Conservation (phyloP, 2,329 filamentous ascomycete species). For the Sporothrix sp. region DNA sequence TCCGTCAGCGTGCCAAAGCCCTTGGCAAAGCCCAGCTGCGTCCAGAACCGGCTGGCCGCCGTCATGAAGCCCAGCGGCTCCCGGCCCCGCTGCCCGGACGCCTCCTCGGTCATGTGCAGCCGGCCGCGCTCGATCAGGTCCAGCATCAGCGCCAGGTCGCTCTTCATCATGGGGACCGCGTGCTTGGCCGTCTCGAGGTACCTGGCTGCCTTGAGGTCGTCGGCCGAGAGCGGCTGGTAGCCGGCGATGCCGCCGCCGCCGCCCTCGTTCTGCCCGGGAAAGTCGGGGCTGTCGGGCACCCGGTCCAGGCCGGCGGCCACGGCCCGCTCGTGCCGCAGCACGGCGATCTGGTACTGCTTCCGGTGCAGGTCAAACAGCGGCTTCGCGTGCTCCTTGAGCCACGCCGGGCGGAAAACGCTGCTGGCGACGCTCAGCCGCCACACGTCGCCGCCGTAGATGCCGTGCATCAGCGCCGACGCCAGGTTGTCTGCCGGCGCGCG, state of each 20-base stretch:
- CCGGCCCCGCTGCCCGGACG: too few species aligned
- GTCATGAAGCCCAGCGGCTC: slow-evolving; percentile 21
- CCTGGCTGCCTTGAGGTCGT: too few species aligned
- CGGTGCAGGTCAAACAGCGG: neutral
- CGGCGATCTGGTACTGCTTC: neutral
- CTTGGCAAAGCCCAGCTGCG: slow-evolving; percentile 38
- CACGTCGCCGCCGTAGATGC: slow-evolving; percentile 87
- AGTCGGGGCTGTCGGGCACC: neutral
- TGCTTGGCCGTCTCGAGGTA: neutral
- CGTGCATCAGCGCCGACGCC: slow-evolving; percentile 67
- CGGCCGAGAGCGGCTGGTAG: neutral
- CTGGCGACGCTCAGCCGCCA: slow-evolving; percentile 57
- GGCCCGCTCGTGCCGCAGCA: neutral
- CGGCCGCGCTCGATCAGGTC: slow-evolving; percentile 13
- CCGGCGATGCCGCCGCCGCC: neutral
- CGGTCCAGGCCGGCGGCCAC: neutral
- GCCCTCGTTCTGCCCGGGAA: neutral
- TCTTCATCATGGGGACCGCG: neutral
- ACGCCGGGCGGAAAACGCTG: slow-evolving; percentile 14
- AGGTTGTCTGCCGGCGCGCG: slow-evolving; percentile 58
- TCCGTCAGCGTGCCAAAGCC: slow-evolving; percentile 56
- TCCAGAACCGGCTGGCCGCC: slow-evolving; percentile 22
- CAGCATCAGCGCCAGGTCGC: slow-evolving; percentile 12
- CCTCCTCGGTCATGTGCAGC: neutral
- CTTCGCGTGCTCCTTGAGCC: slow-evolving; percentile 8